Evolutionary conservation across 192 early-diverging fungal genomes (phyloP).

Genomic region (Mortierella alpina): DNA sequence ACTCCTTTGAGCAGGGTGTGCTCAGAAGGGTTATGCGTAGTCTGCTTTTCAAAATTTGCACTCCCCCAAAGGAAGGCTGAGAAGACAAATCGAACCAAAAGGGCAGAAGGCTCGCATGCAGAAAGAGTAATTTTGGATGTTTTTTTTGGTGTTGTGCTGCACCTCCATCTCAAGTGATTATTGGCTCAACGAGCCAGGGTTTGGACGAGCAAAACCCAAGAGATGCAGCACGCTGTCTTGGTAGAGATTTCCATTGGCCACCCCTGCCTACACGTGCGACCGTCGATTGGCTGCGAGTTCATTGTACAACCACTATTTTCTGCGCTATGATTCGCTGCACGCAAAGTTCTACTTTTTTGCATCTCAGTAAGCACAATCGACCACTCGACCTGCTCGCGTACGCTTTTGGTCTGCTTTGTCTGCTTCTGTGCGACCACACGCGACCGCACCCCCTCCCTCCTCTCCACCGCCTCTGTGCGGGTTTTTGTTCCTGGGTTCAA

Average conservation of each 20-base stretch:
- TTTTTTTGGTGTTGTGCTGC: slow-evolving; percentile 6
- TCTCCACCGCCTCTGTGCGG: background rate
- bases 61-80: no score
- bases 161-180: background rate
- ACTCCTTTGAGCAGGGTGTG: no score
- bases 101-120: background rate
- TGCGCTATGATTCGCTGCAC: no score
- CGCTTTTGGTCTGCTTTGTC: background rate
- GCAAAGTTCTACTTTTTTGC: no score
- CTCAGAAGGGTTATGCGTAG: no score
- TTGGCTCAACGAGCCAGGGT: background rate
- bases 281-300: background rate
- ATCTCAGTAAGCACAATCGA: no score
- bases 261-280: slow-evolving; percentile 1
- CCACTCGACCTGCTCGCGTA: no score
- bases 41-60: no score
- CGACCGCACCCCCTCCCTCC: background rate
- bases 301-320: no score
- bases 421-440: slow-evolving; percentile 18
- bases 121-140: background rate
- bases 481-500: slow-evolving; percentile 4
- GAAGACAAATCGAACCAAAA: background rate
- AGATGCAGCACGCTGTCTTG: background rate
- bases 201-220: background rate
- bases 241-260: background rate